Evolutionary conservation across 768 basidiomycete genomes (phyloP).

Genomic region (Pisolithus orientalis): DNA sequence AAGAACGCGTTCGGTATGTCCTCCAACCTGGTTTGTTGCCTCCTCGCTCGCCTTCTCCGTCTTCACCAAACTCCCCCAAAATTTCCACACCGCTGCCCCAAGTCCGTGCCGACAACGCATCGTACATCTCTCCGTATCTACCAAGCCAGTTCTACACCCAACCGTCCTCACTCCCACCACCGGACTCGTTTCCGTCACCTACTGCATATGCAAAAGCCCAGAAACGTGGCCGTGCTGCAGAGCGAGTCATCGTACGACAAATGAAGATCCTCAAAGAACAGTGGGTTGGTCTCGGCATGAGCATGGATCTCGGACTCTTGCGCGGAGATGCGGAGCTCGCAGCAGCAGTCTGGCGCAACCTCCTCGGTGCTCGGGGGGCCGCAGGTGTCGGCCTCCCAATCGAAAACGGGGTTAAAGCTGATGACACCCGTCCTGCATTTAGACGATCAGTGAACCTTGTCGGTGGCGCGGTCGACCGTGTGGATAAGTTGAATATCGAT

Average conservation of each 20-base stretch:
- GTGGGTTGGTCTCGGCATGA: conserved; percentile 76
- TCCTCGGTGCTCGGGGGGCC: conserved; percentile 81
- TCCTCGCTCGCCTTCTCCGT: conserved; percentile 12
- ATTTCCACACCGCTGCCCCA: background rate
- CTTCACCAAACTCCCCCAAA: conserved; percentile 9
- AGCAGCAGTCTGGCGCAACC: conserved; percentile 84
- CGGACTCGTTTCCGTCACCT: conserved; percentile 21
- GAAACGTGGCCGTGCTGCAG: conserved; percentile 51
- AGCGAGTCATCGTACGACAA: conserved; percentile 74
- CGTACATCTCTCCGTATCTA: conserved; percentile 17
- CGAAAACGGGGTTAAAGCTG: conserved; percentile 5
- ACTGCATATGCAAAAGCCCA: conserved; percentile 23
- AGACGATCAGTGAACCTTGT: conserved; percentile 66
- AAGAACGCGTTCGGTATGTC: conserved; percentile 80
- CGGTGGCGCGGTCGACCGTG: conserved; percentile 56
- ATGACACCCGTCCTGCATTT: conserved; percentile 28
- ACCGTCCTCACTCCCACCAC: conserved; percentile 18
- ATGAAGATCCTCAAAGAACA: conserved; percentile 92
- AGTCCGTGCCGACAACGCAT: conserved; percentile 18
- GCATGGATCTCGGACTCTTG: conserved; percentile 73
- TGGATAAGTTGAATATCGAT: conserved; percentile 50
- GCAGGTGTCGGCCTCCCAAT: conserved; percentile 47
- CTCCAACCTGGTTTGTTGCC: conserved; percentile 49
- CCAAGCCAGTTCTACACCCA: conserved; percentile 22
- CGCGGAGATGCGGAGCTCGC: conserved; percentile 80